Evolutionary conservation across 2,329 filamentous ascomycete genomes (phyloP), one percentile per base, ranked within the genome.

Genomic region (Penicillium janthinellum): DNA sequence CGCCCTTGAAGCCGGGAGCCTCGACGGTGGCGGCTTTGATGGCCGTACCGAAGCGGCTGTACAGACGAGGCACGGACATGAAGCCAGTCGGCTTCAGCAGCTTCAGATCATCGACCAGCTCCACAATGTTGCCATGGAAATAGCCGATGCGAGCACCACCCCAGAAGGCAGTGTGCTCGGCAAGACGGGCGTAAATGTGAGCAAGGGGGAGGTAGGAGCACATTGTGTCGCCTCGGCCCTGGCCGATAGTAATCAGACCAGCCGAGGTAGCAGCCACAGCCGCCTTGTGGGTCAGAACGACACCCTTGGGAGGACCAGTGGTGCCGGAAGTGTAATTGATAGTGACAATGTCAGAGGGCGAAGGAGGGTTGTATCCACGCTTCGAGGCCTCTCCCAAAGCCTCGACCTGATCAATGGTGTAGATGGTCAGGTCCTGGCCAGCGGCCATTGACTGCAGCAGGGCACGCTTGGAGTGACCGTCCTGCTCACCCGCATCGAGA

Each of bases 201-300:
- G 95, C 95, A 41, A 97, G 81, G 0, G 95, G 95, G 54, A 99
- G 84, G 77, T 98, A 99, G 0, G 94, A 98, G 59, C 91, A 85
- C 66, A 89, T 82, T 3, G 88, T 79, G 66, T 95, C 90, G 57
- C 86, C 81, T 12, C 81, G 79, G 12, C 79, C 80, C 58, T 81
- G 79, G n/a, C 74, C 72, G 44, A 79, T 71, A 15, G 86, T 81
- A 39, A 85, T 77, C 59, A 90, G 82, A 52, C 84, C 85, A 17
- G 83, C 79, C 12, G 87, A 82, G 45, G 90, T 83, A 41, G 88
- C 91, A 12, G 92, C 86, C 7, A 96, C 86, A 11, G 92, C 91
- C 73, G 90, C 92, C 58, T 81, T 81, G 72, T 99, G 95, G 2
- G 89, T 93, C 67, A 98, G 81, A 38, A 87, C 78, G 4, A 88